phyloP scores from a whole-genome alignment of 2,329 filamentous ascomycete genomes.

The Ophiobolus disseminans region DNA sequence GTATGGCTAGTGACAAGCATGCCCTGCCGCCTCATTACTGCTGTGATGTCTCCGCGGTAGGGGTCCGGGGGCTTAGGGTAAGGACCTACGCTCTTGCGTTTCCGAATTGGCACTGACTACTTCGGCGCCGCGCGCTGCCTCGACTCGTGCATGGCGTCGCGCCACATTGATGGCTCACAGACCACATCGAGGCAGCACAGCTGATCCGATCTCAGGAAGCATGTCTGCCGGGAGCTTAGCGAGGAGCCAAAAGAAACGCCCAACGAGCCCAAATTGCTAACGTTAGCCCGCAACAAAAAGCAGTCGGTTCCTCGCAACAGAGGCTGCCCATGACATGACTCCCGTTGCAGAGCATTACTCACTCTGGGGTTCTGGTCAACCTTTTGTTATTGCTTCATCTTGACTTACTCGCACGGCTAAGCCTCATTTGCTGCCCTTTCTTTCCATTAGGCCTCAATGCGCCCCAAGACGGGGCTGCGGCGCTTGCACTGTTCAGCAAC shows the following conservation, averaged over 20 bases:
- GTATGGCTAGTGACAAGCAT: slow-evolving; percentile 44
- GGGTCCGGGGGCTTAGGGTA: slow-evolving; percentile 45
- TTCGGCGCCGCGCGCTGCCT: slow-evolving; percentile 39
- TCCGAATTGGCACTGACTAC: slow-evolving; percentile 42
- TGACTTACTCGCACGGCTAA: slow-evolving; percentile 27
- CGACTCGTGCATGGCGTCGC: slow-evolving; percentile 45
- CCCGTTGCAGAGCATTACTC: slow-evolving; percentile 33
- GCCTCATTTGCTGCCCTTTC: slow-evolving; percentile 37
- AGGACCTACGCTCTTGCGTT: slow-evolving; percentile 37
- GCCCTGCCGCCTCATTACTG: slow-evolving; percentile 40
- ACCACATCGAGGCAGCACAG: slow-evolving; percentile 35
- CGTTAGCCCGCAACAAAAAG: slow-evolving; percentile 41
- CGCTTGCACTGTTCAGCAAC: slow-evolving; percentile 27
- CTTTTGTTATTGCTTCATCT: slow-evolving; percentile 34
- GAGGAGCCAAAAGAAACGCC: slow-evolving; percentile 38
- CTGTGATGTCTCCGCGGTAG: slow-evolving; percentile 35
- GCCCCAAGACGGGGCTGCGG: slow-evolving; percentile 39
- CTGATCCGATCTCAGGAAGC: slow-evolving; percentile 40
- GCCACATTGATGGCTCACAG: slow-evolving; percentile 47
- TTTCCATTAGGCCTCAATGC: slow-evolving; percentile 39
- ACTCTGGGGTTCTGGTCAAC: slow-evolving; percentile 23
- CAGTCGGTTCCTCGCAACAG: slow-evolving; percentile 24
- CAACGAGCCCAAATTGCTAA: slow-evolving; percentile 31
- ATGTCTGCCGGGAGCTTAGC: slow-evolving; percentile 39
- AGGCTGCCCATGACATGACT: slow-evolving; percentile 44